Evolutionary conservation across 2,329 filamentous ascomycete genomes (phyloP).

Genomic region (Kalmusia sp.): DNA sequence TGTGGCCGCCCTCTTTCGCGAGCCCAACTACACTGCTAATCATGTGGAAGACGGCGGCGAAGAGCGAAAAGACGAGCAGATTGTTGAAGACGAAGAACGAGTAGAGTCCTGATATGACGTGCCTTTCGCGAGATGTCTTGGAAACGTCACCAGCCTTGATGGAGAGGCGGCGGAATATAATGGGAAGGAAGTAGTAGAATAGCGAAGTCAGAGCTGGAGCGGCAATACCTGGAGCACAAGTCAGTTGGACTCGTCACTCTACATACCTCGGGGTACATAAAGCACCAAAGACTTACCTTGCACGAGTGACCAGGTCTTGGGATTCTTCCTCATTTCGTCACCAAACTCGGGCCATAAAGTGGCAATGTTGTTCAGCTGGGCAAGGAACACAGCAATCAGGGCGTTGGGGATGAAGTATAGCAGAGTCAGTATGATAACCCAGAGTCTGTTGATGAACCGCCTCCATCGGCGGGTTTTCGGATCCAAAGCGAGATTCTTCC

Average conservation of each 20-base stretch:
- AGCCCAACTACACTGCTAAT: constrained; percentile 68
- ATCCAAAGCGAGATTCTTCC: constrained; percentile 85
- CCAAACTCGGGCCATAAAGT: constrained; percentile 80
- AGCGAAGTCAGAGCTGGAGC: constrained; percentile 87
- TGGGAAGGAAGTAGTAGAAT: constrained; percentile 85
- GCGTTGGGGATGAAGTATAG: constrained; percentile 93
- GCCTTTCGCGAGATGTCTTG: constrained; percentile 89
- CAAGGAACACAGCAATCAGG: constrained; percentile 90
- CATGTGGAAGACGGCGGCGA: constrained; percentile 81
- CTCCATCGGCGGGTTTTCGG: constrained; percentile 74
- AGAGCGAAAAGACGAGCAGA: constrained; percentile 89
- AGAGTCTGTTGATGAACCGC: constrained; percentile 80
- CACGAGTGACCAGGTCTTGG: constrained; percentile 79
- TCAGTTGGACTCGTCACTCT: too few relatives aligned
- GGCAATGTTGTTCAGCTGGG: constrained; percentile 83
- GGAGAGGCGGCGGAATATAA: constrained; percentile 87
- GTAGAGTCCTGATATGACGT: constrained; percentile 90
- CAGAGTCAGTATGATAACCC: constrained; percentile 80
- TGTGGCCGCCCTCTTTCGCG: constrained; percentile 58
- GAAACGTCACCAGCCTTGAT: constrained; percentile 85
- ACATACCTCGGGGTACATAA: too few relatives aligned
- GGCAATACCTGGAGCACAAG: constrained; percentile 64
- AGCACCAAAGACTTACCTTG: constrained; percentile 72
- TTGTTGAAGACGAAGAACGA: constrained; percentile 99
- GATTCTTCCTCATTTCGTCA: constrained; percentile 66